Base-by-base conservation (phyloP, 2,329 filamentous ascomycete genomes). In the Clonostachys byssicola region DNA sequence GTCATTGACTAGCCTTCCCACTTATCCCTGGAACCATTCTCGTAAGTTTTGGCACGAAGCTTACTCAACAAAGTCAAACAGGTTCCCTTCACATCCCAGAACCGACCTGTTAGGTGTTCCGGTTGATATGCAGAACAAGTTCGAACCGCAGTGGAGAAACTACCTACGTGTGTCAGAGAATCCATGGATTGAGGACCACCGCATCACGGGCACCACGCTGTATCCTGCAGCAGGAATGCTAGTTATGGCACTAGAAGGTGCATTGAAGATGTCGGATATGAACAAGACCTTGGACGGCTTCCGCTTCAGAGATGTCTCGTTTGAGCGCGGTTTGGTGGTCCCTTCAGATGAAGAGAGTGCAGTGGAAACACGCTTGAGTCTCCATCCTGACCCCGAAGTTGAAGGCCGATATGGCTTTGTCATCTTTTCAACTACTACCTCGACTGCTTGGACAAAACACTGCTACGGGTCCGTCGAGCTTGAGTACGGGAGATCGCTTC, bases 181-280 rank as follows among this genome's bases (percentile, higher is more conserved):
- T 3, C 52, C 59, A 6, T 74, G 71, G 72, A 47, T 74, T 1
- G 45, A 49, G 5, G 62, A 71, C 43, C 69, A 75, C 44, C 44
- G 50, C 4, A 47, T 57, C 45, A 75, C 51, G 57, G 33, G 53
- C 49, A 47, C 63, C 4, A 55, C 63, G 20, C 55, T 74, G 2
- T 72, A 69, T 1, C 47, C 43, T 12, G 46, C 23, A n/a, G 43
- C 30, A 14, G 44, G 40, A 6, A 41, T 16, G 30, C 36, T 43
- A 13, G 47, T 41, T 38, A 63, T 64, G 56, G 62, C 56, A 9
- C 53, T 54, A 4, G 62, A 68, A 48, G 65, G 62, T 6, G 45
- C 52, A 1, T 41, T 51, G 4, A 49, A 54, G 41, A 41, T 50
- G 8, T 42, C 33, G 33, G 47, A 46, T 30, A 36, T 18, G 12